phyloP scores from a whole-genome alignment of 495 filamentous ascomycete species.

The Penicillium ochrochloron region DNA sequence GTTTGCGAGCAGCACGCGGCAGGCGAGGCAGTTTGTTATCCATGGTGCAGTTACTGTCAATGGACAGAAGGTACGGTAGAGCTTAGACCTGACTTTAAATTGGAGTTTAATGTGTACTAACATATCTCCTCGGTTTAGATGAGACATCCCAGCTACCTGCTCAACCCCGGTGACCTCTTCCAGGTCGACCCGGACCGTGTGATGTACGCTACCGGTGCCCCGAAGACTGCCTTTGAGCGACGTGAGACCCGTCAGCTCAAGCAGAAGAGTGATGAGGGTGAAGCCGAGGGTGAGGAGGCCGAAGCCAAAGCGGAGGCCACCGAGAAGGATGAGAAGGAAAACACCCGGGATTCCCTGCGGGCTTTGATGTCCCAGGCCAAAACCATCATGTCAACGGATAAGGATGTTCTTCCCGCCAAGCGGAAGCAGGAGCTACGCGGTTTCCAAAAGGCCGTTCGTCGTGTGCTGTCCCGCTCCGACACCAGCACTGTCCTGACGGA shows the following conservation, averaged over 20 bases:
- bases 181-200: constrained; percentile 89
- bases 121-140: constrained; percentile 59
- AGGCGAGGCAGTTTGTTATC: constrained; percentile 91
- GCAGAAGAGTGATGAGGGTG: constrained; percentile 32
- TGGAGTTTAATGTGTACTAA: constrained; percentile 9
- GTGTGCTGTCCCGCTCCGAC: constrained; percentile 56
- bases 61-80: constrained; percentile 76
- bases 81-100: not conserved
- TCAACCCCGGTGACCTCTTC: constrained; percentile 98
- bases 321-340: constrained; percentile 34
- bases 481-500: constrained; percentile 48
- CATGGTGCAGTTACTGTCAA: constrained; percentile 95
- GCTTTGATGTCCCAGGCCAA: constrained; percentile 59
- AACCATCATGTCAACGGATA: constrained; percentile 52
- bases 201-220: constrained; percentile 79
- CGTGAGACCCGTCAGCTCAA: constrained; percentile 42
- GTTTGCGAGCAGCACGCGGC: constrained; percentile 92
- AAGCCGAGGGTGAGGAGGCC: constrained; percentile 34
- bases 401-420: constrained; percentile 58
- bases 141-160: constrained; percentile 87
- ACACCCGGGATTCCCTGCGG: constrained; percentile 52
- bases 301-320: constrained; percentile 28
- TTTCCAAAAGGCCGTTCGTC: constrained; percentile 58
- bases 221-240: constrained; percentile 60
- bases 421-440: constrained; percentile 65